phyloP scores from a whole-genome alignment of 2,329 filamentous ascomycete genomes.

The Trichophyton benhamiae region DNA sequence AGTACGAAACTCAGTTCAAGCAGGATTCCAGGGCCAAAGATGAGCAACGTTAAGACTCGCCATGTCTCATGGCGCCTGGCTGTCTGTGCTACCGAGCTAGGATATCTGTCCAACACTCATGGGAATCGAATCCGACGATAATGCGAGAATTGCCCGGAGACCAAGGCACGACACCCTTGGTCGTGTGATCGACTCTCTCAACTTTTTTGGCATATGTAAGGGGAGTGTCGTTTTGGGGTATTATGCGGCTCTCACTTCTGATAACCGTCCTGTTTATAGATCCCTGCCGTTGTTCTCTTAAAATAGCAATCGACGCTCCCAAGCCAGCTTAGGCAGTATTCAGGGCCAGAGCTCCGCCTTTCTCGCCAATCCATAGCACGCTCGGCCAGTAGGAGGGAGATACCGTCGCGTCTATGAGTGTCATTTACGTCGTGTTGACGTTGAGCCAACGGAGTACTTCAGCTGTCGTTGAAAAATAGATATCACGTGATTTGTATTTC shows the following conservation, averaged over 20 bases:
- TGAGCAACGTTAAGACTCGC: too few species aligned
- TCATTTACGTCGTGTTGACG: not conserved
- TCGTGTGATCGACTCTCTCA: not conserved
- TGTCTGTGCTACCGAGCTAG: not conserved
- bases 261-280: too few species aligned
- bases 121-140: not conserved
- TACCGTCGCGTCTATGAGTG: not conserved
- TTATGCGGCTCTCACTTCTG: too few species aligned
- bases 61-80: not conserved
- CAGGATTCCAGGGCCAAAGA: not conserved
- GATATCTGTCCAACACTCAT: not conserved
- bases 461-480: not conserved
- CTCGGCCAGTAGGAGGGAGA: not conserved
- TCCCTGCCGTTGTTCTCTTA: too few species aligned
- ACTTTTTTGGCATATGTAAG: too few species aligned
- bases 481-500: not conserved
- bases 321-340: too few species aligned
- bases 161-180: not conserved
- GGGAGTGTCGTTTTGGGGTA: too few species aligned
- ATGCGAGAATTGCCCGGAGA: not conserved
- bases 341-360: too few species aligned
- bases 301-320: too few species aligned
- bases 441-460: not conserved
- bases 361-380: too few species aligned
- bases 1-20: not conserved